Percentiles rank a stretch among this genome's conserved stretches.
Conservation (phyloP, 768 basidiomycete species). For the Leccinum longicurvipes region DNA sequence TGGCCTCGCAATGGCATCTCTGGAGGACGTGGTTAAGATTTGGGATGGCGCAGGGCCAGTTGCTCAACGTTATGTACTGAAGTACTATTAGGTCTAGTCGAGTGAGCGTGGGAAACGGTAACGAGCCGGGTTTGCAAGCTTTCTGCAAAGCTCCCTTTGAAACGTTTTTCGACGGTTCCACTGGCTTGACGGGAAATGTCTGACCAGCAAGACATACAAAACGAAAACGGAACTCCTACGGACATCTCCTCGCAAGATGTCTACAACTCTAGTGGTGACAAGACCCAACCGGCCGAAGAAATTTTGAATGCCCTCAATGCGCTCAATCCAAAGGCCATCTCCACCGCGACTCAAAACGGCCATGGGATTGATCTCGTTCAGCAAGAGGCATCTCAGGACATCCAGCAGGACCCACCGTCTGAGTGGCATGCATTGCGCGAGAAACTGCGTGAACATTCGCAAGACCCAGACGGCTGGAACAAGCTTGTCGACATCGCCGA, state of each 20-base stretch:
- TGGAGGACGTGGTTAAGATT: not conserved
- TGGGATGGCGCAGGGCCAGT: too few species aligned
- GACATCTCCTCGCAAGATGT: slow-evolving; percentile 27
- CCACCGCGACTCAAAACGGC: slow-evolving; percentile 27
- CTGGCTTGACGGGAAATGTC: slow-evolving; percentile 33
- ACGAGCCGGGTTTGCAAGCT: slow-evolving; percentile 5
- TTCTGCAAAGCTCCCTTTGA: slow-evolving; percentile 15
- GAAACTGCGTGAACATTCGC: slow-evolving; percentile 61
- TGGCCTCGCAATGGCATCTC: slow-evolving; percentile 28
- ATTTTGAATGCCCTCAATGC: slow-evolving; percentile 35
- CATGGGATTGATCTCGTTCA: slow-evolving; percentile 21
- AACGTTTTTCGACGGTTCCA: slow-evolving; percentile 31
- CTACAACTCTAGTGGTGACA: slow-evolving; percentile 27
- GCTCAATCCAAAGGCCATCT: slow-evolving; percentile 29
- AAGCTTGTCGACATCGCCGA: slow-evolving; percentile 76
- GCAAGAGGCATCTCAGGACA: slow-evolving; percentile 21
- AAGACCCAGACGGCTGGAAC: slow-evolving; percentile 78
- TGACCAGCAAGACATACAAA: slow-evolving; percentile 33
- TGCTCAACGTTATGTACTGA: too few species aligned
- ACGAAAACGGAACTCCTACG: slow-evolving; percentile 24
- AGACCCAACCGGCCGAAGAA: slow-evolving; percentile 36
- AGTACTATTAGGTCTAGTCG: too few species aligned
- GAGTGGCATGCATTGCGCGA: slow-evolving; percentile 66
- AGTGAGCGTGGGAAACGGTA: slow-evolving; percentile 31
- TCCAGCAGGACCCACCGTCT: slow-evolving; percentile 42